Evolutionary conservation across 2,329 filamentous ascomycete species (phyloP).

Genomic region (Cercospora berteroae): DNA sequence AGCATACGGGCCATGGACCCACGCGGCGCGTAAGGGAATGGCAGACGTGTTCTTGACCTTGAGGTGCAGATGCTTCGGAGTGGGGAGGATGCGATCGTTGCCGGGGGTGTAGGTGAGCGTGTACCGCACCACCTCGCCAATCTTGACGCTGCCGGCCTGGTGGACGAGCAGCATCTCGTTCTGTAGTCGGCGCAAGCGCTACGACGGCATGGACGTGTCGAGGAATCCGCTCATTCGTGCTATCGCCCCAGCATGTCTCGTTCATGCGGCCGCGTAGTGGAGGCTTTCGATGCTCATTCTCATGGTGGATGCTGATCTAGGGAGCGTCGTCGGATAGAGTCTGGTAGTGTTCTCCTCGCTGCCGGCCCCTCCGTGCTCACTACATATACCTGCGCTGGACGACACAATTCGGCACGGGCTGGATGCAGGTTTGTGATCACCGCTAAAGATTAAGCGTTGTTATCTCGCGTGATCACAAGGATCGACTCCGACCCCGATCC

Average conservation of each 20-base stretch:
- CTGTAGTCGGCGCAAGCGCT: not conserved
- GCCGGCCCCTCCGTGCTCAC: not conserved
- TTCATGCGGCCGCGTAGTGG: not conserved
- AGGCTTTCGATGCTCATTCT: not conserved
- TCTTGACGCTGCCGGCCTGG: conserved; percentile 86
- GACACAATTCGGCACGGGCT: not conserved
- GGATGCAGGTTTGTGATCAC: not conserved
- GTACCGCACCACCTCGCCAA: conserved; percentile 88
- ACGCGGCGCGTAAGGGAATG: conserved; percentile 87
- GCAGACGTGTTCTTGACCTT: conserved; percentile 90
- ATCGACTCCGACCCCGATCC: not conserved
- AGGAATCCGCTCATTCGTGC: not conserved
- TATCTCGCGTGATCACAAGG: conserved; percentile 3
- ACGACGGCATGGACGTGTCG: not conserved
- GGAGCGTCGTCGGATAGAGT: not conserved
- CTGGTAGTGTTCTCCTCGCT: not conserved
- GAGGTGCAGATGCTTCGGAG: conserved; percentile 75
- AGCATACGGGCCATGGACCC: conserved; percentile 93
- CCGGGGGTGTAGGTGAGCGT: conserved; percentile 90
- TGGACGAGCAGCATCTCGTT: conserved; percentile 78
- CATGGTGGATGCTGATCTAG: not conserved
- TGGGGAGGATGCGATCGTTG: conserved; percentile 83
- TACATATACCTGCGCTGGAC: not conserved
- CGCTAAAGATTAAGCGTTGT: not conserved
- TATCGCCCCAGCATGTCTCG: not conserved